Conservation (phyloP, 805 yeast genomes). For the Nakazawaea molendinolei region DNA sequence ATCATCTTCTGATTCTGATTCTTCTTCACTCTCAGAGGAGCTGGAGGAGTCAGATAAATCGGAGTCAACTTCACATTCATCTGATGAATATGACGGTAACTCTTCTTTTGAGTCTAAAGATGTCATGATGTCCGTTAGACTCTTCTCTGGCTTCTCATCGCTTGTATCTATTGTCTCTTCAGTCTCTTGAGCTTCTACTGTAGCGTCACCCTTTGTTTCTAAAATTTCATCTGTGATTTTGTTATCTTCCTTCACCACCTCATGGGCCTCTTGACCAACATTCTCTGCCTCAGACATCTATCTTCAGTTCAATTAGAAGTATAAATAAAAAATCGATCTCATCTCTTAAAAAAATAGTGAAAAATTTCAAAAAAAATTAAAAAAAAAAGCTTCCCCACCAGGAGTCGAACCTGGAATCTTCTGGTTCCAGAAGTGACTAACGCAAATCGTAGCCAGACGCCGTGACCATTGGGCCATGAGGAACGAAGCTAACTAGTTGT, state of each 20-base stretch:
- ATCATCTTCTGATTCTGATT: constrained; percentile 17
- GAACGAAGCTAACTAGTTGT: constrained; percentile 40
- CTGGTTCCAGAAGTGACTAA: constrained; percentile 27
- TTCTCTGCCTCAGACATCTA: neutral
- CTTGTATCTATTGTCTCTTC: neutral
- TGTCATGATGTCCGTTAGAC: neutral
- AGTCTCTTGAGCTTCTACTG: neutral
- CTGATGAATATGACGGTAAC: constrained; percentile 14
- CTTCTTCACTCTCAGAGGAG: constrained; percentile 16
- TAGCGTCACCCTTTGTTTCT: neutral
- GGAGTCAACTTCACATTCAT: constrained; percentile 16
- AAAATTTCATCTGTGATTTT: neutral
- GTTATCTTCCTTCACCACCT: neutral
- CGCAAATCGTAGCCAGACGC: constrained; percentile 61
- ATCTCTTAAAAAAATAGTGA: constrained; percentile 12
- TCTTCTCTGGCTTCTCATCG: neutral
- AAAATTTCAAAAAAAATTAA: constrained; percentile 5
- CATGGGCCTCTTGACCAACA: neutral
- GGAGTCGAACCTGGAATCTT: constrained; percentile 51
- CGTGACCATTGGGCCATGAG: constrained; percentile 75
- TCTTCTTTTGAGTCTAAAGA: constrained; percentile 8
- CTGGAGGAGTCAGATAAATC: constrained; percentile 15
- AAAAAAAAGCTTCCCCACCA: constrained; percentile 37
- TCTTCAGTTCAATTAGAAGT: no score
- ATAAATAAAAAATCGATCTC: no score